phyloP scores from a whole-genome alignment of 495 filamentous ascomycete genomes.

The Hypoxylon fragiforme region DNA sequence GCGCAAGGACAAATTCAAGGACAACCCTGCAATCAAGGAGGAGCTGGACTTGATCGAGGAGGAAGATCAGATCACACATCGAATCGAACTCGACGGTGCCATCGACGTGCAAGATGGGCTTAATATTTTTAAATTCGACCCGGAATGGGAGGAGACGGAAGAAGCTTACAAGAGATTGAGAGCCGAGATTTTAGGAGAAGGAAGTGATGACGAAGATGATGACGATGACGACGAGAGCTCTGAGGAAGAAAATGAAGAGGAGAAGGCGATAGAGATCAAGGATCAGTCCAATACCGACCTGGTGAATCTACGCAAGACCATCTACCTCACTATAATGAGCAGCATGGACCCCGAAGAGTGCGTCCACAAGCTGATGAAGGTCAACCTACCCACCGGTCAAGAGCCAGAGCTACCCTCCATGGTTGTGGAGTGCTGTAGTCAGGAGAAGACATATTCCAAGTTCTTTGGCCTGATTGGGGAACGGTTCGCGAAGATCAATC shows the following conservation, averaged over 20 bases:
- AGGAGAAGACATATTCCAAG: constrained; percentile 93
- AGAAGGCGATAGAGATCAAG: constrained; percentile 85
- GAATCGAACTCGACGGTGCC: constrained; percentile 74
- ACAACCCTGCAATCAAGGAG: constrained; percentile 85
- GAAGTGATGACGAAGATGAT: constrained; percentile 73
- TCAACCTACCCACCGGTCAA: constrained; percentile 83
- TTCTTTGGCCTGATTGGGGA: constrained; percentile 96
- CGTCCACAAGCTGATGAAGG: constrained; percentile 91
- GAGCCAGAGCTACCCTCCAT: constrained; percentile 92
- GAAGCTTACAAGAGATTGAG: constrained; percentile 85
- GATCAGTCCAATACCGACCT: constrained; percentile 96
- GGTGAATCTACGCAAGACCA: constrained; percentile 87
- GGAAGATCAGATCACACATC: constrained; percentile 95
- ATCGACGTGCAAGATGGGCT: constrained; percentile 80
- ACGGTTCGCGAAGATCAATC: constrained; percentile 91
- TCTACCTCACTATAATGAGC: constrained; percentile 97
- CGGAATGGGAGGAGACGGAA: constrained; percentile 88
- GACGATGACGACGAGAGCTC: constrained; percentile 76
- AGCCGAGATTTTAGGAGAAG: constrained; percentile 93
- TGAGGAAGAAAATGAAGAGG: constrained; percentile 73
- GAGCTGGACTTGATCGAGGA: constrained; percentile 96
- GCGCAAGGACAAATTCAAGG: constrained; percentile 94
- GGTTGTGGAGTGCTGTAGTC: constrained; percentile 94
- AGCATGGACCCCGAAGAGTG: constrained; percentile 93
- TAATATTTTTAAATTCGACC: constrained; percentile 94